Evolutionary conservation across 306 rosid genomes (phyloP).

Genomic region (Gastrolobium villosum): DNA sequence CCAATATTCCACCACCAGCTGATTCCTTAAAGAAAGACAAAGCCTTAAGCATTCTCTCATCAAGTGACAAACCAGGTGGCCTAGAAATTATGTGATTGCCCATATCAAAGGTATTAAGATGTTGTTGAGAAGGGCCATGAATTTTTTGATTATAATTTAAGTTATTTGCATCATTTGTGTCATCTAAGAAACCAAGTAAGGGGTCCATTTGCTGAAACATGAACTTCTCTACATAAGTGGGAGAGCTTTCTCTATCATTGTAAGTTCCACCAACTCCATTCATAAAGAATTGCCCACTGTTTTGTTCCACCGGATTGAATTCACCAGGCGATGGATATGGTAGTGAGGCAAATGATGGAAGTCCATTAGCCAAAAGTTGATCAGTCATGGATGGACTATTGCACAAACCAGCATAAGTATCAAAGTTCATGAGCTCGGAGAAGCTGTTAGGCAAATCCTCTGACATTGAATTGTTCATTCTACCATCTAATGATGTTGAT

Average conservation of each 20-base stretch:
- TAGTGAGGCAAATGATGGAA: constrained; percentile 53
- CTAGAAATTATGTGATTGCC: constrained; percentile 47
- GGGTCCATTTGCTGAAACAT: constrained; percentile 63
- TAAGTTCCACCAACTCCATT: constrained; percentile 52
- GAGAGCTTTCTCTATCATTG: constrained; percentile 48
- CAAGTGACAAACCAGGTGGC: constrained; percentile 68
- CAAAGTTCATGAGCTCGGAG: constrained; percentile 72
- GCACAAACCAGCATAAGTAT: constrained; percentile 70
- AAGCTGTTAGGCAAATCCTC: constrained; percentile 67
- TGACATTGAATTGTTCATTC: constrained; percentile 51
- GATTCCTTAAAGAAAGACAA: constrained; percentile 82
- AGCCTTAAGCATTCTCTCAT: constrained; percentile 87
- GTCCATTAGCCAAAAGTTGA: constrained; percentile 58
- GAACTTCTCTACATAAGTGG: constrained; percentile 56
- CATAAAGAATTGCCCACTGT: constrained; percentile 43
- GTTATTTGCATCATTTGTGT: constrained; percentile 46
- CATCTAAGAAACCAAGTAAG: constrained; percentile 52
- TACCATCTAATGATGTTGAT: constrained; percentile 54
- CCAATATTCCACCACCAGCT: constrained; percentile 80
- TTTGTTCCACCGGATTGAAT: constrained; percentile 55
- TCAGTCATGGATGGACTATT: constrained; percentile 59
- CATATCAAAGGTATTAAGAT: constrained; percentile 40
- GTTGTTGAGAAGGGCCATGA: constrained; percentile 50
- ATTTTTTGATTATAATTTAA: constrained; percentile 48
- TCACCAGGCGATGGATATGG: constrained; percentile 54